Evolutionary conservation across 169 alveolate genomes (phyloP).

Genomic region (Haemoproteus tartakovskyi): DNA sequence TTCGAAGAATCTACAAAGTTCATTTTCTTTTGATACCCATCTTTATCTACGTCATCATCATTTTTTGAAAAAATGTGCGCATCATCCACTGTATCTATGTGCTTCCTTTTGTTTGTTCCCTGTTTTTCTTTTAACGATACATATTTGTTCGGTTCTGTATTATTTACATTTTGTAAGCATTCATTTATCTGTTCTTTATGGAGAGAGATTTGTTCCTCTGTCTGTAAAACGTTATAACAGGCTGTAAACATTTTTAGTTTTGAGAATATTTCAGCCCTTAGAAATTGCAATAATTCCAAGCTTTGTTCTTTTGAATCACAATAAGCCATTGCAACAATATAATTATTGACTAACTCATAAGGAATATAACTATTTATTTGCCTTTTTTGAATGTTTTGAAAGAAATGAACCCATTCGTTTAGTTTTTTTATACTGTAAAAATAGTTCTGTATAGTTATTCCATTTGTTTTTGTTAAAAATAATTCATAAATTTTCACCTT

Average conservation of each 20-base stretch:
- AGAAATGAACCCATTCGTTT: slow-evolving; percentile 5
- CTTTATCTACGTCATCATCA: too few relatives aligned
- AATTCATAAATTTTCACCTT: slow-evolving; percentile 46
- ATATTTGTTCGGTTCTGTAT: not conserved
- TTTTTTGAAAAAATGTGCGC: too few relatives aligned
- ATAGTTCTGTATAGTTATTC: slow-evolving; percentile 5
- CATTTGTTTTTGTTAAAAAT: slow-evolving; percentile 44
- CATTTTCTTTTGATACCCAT: too few relatives aligned
- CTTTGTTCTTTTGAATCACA: slow-evolving; percentile 15
- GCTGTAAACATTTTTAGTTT: slow-evolving; percentile 26
- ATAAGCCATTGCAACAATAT: slow-evolving; percentile 26
- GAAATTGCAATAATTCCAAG: slow-evolving; percentile 6
- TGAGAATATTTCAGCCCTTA: slow-evolving; percentile 25
- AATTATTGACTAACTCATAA: slow-evolving; percentile 46
- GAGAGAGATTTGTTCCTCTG: too few relatives aligned
- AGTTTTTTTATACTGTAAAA: not conserved
- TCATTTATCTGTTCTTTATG: too few relatives aligned
- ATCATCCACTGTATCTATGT: too few relatives aligned
- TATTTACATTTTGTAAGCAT: not conserved
- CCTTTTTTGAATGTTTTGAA: slow-evolving; percentile 7
- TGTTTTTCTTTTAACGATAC: not conserved
- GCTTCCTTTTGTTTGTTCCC: not conserved
- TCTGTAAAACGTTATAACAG: too few relatives aligned
- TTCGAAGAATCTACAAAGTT: too few relatives aligned
- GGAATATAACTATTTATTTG: slow-evolving; percentile 10